Percentiles rank a stretch among this genome's conserved stretches.
phyloP scores from a whole-genome alignment of 805 yeast species.

The Cyberlindnera xylosilytica region DNA sequence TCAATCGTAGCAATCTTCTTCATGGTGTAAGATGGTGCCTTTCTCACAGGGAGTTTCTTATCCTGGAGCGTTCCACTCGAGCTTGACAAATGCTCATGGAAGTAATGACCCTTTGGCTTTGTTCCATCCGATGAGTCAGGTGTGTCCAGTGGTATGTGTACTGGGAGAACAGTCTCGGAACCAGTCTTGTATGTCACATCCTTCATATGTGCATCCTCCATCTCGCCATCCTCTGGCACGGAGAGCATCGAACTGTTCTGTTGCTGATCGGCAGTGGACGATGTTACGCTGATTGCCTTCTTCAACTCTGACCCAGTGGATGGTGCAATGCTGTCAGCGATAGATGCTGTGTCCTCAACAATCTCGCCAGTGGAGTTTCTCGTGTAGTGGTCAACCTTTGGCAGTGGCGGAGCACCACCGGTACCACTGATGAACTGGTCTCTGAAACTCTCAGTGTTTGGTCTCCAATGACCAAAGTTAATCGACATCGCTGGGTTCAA shows the following conservation, averaged over 20 bases:
- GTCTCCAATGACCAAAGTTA: slow-evolving; percentile 56
- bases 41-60: slow-evolving; percentile 5
- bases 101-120: slow-evolving; percentile 4
- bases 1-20: slow-evolving; percentile 37
- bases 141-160: slow-evolving; percentile 25
- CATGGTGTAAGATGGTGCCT: slow-evolving; percentile 32
- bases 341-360: slow-evolving; percentile 22
- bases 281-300: slow-evolving; percentile 1
- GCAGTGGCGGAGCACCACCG: slow-evolving; percentile 29
- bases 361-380: slow-evolving; percentile 28
- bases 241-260: slow-evolving; percentile 18
- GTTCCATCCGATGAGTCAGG: slow-evolving; percentile 7
- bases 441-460: slow-evolving; percentile 48
- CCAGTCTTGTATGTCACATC: slow-evolving; percentile 22
- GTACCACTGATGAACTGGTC: slow-evolving; percentile 44
- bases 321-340: slow-evolving; percentile 11
- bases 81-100: slow-evolving; percentile 14
- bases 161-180: slow-evolving; percentile 22
- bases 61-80: neutral
- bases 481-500: slow-evolving; percentile 32
- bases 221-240: slow-evolving; percentile 5
- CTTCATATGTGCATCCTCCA: neutral
- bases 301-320: slow-evolving; percentile 2
- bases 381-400: slow-evolving; percentile 30
- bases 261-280: neutral